Base-by-base conservation (phyloP, 2,329 filamentous ascomycete species). In the Myriosclerotinia duriaeana region DNA sequence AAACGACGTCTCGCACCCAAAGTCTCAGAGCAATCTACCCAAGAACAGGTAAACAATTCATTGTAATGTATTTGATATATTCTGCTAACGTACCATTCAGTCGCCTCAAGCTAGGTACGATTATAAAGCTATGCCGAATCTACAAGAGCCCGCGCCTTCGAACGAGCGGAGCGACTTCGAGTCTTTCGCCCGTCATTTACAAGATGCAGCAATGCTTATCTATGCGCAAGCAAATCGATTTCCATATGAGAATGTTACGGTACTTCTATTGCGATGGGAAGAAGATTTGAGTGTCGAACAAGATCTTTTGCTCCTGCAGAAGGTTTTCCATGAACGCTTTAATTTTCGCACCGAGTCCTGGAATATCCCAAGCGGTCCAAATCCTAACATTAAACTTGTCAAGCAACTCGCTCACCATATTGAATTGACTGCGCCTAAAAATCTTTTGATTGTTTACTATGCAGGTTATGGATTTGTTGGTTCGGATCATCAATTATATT, bases 181-280 rank as follows among this genome's bases (percentile, higher is more conserved):
- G 76, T 83, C 85, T 64, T 89, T 89, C 74, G 87, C 86, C 68
- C 83, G 86, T 56, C 87, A 89, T 78, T 81, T 89, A 54, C 87
- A 89, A 74, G 87, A 89, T 81, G 87, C 86, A 60, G 86, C 87
- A 70, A 87, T 88, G 83, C 80, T 87, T 72, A 87, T 89, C 71
- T 85, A 87, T 74, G 82, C 84, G 69, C 86, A 88, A 77, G 85
- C 84, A 55, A 84, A 87, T 73, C 82, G 81, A 67, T 80, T 81
- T 3, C 82, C 82, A 34, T 87, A 89, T 70, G 81, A 79, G 22
- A 82, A 81, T 66, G 85, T 86, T 17, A 87, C 85, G 5, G 86
- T 87, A 14, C 77, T 89, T 44, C 76, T 89, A 59, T 71, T 89
- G 67, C 81, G 84, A 65, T 89, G 87, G 87, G 85, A 88, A 70